Conservation (phyloP, 129 eudicot species). For the Flaveria sonorensis region DNA sequence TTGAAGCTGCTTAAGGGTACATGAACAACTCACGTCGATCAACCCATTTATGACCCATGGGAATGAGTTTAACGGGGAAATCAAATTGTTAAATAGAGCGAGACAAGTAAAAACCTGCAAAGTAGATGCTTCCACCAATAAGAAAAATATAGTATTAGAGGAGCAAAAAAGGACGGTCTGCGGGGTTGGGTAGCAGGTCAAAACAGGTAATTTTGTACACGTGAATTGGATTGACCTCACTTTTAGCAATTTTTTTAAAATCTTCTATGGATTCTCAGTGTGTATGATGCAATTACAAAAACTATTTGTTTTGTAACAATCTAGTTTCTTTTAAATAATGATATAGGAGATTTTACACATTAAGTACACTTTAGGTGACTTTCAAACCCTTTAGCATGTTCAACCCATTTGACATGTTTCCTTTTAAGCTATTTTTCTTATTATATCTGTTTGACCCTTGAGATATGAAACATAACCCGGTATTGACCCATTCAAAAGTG, state of each 20-base stretch:
- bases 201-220: neutral
- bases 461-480: neutral
- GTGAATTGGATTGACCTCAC: neutral
- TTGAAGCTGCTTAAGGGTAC: constrained; percentile 9
- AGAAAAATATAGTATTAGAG: constrained; percentile 3
- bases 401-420: neutral
- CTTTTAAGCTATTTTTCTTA: neutral
- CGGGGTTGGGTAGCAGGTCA: neutral
- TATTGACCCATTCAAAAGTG: neutral
- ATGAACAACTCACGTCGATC: constrained; percentile 71
- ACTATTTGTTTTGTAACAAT: neutral
- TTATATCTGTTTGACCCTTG: neutral
- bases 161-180: neutral
- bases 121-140: neutral
- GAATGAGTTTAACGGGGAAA: constrained; percentile 92
- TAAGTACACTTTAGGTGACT: neutral
- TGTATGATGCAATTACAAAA: neutral
- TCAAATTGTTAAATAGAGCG: constrained; percentile 87
- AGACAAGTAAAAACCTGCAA: constrained; percentile 96
- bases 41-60: constrained; percentile 99
- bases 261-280: neutral
- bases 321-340: neutral
- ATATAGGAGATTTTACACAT: neutral
- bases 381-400: neutral
- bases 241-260: neutral